phyloP scores from a whole-genome alignment of 345 rosid species.

The Schrenkiella parvula region DNA sequence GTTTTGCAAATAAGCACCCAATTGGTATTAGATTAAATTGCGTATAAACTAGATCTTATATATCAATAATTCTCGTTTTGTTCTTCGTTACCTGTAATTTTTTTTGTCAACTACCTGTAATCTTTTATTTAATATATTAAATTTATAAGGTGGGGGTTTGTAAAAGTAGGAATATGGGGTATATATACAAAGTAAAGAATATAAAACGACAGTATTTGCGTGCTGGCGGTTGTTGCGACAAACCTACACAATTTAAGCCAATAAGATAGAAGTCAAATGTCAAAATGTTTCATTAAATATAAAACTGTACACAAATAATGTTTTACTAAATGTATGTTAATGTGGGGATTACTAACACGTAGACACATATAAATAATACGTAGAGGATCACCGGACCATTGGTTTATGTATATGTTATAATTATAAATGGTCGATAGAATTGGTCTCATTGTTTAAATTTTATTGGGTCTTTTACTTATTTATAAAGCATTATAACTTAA shows the following conservation, averaged over 20 bases:
- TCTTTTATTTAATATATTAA: too few species aligned
- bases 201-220: conserved; percentile 5
- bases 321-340: neutral
- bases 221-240: neutral
- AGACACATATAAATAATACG: conserved; percentile 2
- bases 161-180: too few species aligned
- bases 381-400: neutral
- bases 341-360: neutral
- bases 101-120: too few species aligned
- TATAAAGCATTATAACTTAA: neutral
- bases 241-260: neutral
- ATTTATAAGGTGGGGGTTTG: too few species aligned
- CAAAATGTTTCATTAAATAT: neutral
- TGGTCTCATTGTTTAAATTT: conserved; percentile 4
- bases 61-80: too few species aligned
- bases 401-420: neutral
- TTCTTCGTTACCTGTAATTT: too few species aligned
- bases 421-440: neutral
- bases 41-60: too few species aligned
- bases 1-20: too few species aligned
- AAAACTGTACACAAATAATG: neutral
- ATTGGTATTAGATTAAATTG: too few species aligned
- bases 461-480: conserved; percentile 8
- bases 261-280: neutral
- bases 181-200: neutral